A percentile compares a stretch with the other conserved stretches of the same genome.
Conservation (phyloP, 371 early-diverging fungal species). For the Rhizopus stolonifer region DNA sequence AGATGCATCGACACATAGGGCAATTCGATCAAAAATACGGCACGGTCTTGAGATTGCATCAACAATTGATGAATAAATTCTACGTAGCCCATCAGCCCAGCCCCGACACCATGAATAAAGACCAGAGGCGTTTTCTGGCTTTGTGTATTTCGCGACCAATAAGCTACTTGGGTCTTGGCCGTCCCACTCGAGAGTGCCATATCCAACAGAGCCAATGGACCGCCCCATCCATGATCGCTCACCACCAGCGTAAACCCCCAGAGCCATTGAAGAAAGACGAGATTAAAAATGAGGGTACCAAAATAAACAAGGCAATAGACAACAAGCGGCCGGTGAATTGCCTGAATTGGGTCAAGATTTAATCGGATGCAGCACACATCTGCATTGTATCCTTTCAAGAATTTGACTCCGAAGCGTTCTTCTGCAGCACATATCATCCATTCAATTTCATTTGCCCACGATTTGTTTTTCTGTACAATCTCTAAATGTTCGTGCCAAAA, state of each 20-base stretch:
- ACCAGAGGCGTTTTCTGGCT: conserved; percentile 51
- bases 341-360: conserved; percentile 60
- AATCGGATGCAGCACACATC: conserved; percentile 56
- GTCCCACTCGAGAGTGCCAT: neutral
- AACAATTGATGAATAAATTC: conserved; percentile 50
- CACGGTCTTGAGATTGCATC: conserved; percentile 34
- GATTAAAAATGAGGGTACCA: conserved; percentile 31
- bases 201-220: conserved; percentile 11
- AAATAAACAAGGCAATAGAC: conserved; percentile 47
- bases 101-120: conserved; percentile 71
- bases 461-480: conserved; percentile 26
- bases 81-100: conserved; percentile 57
- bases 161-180: conserved; percentile 11
- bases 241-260: conserved; percentile 25
- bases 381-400: conserved; percentile 55
- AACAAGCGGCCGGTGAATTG: conserved; percentile 59
- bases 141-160: conserved; percentile 28
- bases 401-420: conserved; percentile 32
- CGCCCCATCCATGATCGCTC: conserved; percentile 29
- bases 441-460: conserved; percentile 45
- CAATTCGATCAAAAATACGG: conserved; percentile 65
- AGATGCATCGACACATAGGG: conserved; percentile 70
- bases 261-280: conserved; percentile 17
- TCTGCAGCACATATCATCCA: conserved; percentile 51
- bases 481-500: conserved; percentile 53